These are phyloP conservation scores for Auriculariales sp. DNA, from an alignment of 768 basidiomycete genomes.

Conservation along the genomic window DNA sequence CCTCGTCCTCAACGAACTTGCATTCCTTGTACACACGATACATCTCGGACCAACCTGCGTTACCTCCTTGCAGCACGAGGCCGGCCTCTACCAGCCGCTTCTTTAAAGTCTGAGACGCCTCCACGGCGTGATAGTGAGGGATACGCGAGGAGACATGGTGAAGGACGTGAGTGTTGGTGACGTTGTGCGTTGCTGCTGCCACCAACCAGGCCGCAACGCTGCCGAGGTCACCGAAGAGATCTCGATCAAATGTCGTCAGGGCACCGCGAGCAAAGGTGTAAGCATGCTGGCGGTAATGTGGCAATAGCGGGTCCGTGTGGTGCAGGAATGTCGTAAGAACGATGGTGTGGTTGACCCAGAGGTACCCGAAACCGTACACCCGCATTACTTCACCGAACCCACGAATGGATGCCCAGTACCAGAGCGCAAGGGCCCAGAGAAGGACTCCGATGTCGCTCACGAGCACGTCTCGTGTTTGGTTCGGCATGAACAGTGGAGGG, in stretches of 20 bases:
- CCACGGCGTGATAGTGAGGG: constrained; percentile 24
- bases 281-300: constrained; percentile 22
- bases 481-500: constrained; percentile 20
- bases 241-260: constrained; percentile 24
- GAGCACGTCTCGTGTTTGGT: constrained; percentile 23
- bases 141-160: constrained; percentile 28
- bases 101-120: constrained; percentile 17
- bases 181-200: constrained; percentile 16
- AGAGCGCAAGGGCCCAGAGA: constrained; percentile 16
- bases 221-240: constrained; percentile 16
- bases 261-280: constrained; percentile 30
- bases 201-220: constrained; percentile 9
- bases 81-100: constrained; percentile 14
- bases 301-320: constrained; percentile 28
- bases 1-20: constrained; percentile 85
- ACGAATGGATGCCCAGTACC: constrained; percentile 15
- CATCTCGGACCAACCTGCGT: not conserved
- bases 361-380: constrained; percentile 26
- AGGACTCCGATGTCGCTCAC: constrained; percentile 24
- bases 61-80: constrained; percentile 2
- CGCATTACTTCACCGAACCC: constrained; percentile 19
- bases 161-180: constrained; percentile 21
- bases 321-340: constrained; percentile 27
- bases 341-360: constrained; percentile 24
- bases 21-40: not conserved